Conservation (phyloP, 805 yeast genomes). For the Sugiyamaella americana region DNA sequence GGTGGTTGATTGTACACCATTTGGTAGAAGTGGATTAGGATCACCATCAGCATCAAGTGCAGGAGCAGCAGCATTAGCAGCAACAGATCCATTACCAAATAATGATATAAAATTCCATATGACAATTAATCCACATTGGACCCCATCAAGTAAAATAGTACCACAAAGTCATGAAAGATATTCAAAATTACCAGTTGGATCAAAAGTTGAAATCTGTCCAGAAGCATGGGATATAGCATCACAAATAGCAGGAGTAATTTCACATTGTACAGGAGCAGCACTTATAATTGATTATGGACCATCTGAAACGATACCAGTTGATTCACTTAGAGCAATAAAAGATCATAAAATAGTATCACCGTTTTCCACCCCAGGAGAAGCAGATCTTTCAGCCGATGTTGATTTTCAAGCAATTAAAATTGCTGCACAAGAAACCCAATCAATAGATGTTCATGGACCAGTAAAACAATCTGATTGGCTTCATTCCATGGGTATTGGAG, state of each 20-base stretch:
- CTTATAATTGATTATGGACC: constrained; percentile 77
- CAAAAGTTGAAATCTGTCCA: constrained; percentile 68
- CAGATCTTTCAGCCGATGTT: constrained; percentile 78
- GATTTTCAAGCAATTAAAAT: constrained; percentile 58
- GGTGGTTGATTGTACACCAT: constrained; percentile 48
- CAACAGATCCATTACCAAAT: background rate
- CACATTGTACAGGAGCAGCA: constrained; percentile 49
- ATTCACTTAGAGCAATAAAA: constrained; percentile 66
- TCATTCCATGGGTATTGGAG: constrained; percentile 67
- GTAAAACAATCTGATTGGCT: constrained; percentile 76
- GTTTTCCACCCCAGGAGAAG: constrained; percentile 67
- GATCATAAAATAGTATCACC: constrained; percentile 72
- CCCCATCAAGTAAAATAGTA: constrained; percentile 51
- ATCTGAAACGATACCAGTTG: constrained; percentile 53
- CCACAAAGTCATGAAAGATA: constrained; percentile 49
- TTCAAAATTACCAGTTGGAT: constrained; percentile 45
- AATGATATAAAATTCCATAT: constrained; percentile 42
- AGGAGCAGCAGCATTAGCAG: background rate
- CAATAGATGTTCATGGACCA: constrained; percentile 45
- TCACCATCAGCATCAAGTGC: background rate
- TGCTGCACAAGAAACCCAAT: constrained; percentile 28
- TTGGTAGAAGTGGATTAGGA: background rate
- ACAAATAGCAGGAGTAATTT: constrained; percentile 44
- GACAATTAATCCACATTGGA: constrained; percentile 50
- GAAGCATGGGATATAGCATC: constrained; percentile 57